These are phyloP conservation scores for Podosphaera aphanis DNA, from an alignment of 2,329 filamentous ascomycete genomes.

Conservation along the genomic window DNA sequence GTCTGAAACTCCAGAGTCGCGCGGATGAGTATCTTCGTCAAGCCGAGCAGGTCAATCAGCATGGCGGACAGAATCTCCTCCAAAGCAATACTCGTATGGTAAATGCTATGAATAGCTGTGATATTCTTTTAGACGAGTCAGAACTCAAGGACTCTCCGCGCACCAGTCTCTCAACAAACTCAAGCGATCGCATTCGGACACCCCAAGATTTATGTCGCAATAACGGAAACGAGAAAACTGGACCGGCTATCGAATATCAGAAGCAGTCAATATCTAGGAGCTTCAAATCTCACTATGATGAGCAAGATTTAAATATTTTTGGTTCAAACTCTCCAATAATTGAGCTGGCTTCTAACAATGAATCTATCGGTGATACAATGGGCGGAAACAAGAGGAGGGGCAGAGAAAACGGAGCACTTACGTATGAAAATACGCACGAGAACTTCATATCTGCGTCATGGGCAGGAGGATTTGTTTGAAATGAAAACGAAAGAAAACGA, in stretches of 20 bases:
- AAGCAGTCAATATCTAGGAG: neutral
- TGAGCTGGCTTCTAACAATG: neutral
- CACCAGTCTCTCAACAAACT: neutral
- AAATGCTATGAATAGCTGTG: neutral
- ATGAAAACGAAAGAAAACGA: neutral
- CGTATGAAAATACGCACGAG: neutral
- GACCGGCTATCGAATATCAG: neutral
- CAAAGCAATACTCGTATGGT: neutral
- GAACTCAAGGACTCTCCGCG: neutral
- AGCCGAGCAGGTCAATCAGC: slow-evolving; percentile 9
- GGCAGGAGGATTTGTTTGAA: neutral
- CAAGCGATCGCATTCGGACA: neutral
- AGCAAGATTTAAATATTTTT: neutral
- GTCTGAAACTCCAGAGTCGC: slow-evolving; percentile 13
- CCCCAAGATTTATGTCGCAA: neutral
- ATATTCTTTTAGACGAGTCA: neutral
- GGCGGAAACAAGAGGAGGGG: neutral
- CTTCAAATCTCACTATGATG: neutral
- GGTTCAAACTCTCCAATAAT: neutral
- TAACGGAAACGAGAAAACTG: neutral
- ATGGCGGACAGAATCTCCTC: too few species aligned
- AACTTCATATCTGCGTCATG: neutral
- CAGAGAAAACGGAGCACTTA: neutral
- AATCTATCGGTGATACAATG: neutral
- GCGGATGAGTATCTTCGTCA: slow-evolving; percentile 15